Percentiles rank a stretch among this genome's conserved stretches.
phyloP scores from a whole-genome alignment of 345 rosid genomes.

The Camelina hispida region DNA sequence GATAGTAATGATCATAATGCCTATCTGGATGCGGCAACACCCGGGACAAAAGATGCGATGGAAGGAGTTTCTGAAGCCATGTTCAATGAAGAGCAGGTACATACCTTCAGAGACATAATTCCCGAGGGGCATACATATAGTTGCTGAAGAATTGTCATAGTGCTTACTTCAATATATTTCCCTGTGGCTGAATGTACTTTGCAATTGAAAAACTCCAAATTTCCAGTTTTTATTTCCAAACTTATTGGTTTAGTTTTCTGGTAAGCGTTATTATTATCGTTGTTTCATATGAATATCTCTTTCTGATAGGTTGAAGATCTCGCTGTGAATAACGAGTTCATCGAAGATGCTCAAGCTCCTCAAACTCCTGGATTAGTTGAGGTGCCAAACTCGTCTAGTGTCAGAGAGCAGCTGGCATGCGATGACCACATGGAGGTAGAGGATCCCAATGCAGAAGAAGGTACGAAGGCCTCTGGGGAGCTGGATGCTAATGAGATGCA shows the following conservation, averaged over 20 bases:
- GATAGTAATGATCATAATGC: slow-evolving; percentile 62
- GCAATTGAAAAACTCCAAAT: background rate
- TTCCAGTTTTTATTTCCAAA: slow-evolving; percentile 3
- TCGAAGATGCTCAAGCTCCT: slow-evolving; percentile 87
- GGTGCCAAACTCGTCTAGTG: slow-evolving; percentile 69
- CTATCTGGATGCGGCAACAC: slow-evolving; percentile 47
- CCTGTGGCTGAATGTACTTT: background rate
- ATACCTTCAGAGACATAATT: slow-evolving; percentile 18
- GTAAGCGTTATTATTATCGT: background rate
- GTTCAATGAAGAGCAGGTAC: slow-evolving; percentile 64
- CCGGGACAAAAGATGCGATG: slow-evolving; percentile 42
- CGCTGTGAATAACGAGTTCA: slow-evolving; percentile 52
- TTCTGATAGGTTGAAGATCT: slow-evolving; percentile 58
- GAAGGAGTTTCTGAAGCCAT: slow-evolving; percentile 50
- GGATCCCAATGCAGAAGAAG: slow-evolving; percentile 51
- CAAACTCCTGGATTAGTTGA: slow-evolving; percentile 86
- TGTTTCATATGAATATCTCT: slow-evolving; percentile 30
- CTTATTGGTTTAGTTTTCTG: slow-evolving; percentile 16
- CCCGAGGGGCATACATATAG: slow-evolving; percentile 22
- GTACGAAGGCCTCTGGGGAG: slow-evolving; percentile 44
- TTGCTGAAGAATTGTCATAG: background rate
- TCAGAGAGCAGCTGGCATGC: slow-evolving; percentile 63
- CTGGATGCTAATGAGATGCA: slow-evolving; percentile 42
- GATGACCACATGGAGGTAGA: slow-evolving; percentile 78
- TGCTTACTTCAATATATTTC: slow-evolving; percentile 21